Percentiles rank a stretch among this genome's conserved stretches.
Conservation (phyloP, 2,329 filamentous ascomycete genomes). For the Monilinia laxa region DNA sequence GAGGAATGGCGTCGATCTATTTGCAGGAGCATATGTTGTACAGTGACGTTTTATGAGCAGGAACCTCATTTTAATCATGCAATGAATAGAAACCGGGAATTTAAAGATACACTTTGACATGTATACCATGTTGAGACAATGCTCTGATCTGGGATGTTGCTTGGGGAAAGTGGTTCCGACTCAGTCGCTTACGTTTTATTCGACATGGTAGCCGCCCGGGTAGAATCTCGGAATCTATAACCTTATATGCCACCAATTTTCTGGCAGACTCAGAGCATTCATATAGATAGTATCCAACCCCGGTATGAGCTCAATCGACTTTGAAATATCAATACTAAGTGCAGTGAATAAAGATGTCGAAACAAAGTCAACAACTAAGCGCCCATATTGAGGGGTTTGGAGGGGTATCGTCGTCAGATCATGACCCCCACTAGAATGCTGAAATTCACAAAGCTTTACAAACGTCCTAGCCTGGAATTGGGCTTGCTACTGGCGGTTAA, state of each 20-base stretch:
- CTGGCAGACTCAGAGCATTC: too few species aligned
- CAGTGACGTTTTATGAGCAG: neutral
- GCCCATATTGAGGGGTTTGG: neutral
- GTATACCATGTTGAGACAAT: neutral
- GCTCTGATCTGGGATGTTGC: neutral
- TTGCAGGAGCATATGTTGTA: conserved; percentile 4
- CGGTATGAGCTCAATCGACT: neutral
- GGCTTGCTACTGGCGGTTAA: too few species aligned
- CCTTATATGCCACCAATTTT: neutral
- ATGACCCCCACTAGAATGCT: neutral
- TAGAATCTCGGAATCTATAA: neutral
- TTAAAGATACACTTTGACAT: neutral
- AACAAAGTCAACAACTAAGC: neutral
- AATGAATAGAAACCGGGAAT: neutral
- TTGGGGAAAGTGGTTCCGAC: conserved; percentile 10
- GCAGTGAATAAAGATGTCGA: too few species aligned
- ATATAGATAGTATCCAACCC: too few species aligned
- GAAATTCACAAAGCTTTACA: neutral
- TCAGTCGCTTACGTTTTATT: neutral
- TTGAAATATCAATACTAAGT: too few species aligned
- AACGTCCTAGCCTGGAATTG: neutral
- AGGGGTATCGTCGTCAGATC: neutral
- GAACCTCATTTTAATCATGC: neutral
- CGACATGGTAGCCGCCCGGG: conserved; percentile 8
- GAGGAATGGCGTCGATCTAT: neutral